These are phyloP conservation scores for Puccinia polysora DNA, from an alignment of 1,284 basidiomycete species.

Conservation along the genomic window DNA sequence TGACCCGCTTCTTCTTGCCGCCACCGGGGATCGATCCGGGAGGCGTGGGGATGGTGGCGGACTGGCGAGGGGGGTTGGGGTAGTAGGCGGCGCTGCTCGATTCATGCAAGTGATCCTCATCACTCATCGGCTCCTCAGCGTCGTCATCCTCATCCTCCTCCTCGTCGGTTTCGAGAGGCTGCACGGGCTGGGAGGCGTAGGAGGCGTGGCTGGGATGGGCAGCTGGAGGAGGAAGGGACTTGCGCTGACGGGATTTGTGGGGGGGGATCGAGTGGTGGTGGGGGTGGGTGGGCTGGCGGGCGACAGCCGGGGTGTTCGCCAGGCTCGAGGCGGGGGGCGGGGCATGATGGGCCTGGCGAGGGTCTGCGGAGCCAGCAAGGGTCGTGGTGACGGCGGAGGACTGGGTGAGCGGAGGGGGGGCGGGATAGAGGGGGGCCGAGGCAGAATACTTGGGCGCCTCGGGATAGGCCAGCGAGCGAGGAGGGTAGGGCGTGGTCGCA, in stretches of 20 bases:
- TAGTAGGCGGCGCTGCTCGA: not conserved
- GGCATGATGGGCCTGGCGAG: not conserved
- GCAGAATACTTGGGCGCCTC: not conserved
- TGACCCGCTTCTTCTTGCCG: constrained; percentile 10
- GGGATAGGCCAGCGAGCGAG: no score
- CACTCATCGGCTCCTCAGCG: constrained; percentile 12
- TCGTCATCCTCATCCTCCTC: constrained; percentile 11
- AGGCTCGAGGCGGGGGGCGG: not conserved
- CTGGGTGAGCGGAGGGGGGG: not conserved
- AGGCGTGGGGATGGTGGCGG: constrained; percentile 8
- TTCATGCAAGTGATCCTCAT: not conserved
- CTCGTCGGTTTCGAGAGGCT: constrained; percentile 24
- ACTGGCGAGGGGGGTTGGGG: not conserved
- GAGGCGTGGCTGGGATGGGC: not conserved
- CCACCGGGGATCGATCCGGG: constrained; percentile 4
- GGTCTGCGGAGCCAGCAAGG: not conserved
- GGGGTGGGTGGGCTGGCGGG: constrained; percentile 1
- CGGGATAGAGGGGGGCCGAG: not conserved
- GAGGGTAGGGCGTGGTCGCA: not conserved
- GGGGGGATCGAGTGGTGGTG: not conserved
- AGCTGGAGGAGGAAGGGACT: not conserved
- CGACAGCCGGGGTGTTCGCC: not conserved
- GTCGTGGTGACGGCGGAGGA: not conserved
- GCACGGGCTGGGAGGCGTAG: not conserved
- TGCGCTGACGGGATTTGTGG: constrained; percentile 1